Base-by-base conservation (phyloP, 2,329 filamentous ascomycete genomes). In the Paecilomyces dactylethromorphus region DNA sequence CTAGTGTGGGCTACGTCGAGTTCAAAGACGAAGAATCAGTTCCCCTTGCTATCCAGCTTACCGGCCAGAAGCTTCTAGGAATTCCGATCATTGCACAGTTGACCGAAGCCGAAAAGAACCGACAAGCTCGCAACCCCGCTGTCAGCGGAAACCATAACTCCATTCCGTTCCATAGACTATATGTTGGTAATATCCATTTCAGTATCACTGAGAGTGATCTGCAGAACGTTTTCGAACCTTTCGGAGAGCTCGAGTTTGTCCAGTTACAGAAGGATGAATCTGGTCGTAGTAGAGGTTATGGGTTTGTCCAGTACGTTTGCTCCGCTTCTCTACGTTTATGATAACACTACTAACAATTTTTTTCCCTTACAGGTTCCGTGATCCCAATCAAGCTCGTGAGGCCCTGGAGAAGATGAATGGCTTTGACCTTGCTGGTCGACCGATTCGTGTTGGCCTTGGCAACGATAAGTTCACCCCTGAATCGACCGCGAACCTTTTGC, bases 391-490 rank as follows among this genome's bases (percentile, higher is more conserved):
- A 76, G 94, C 94, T 71, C 91, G 93, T 72, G 91, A 96, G 75
- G 95, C 94, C 62, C 82, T 99, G 64, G 92, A 97, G 76, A 96
- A 97, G 79, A 97, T 99, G 93, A 99, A 99, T 78, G 92, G 93
- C 64, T 99, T 97, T 79, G 94, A 97, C 78, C 87, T 99, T 68
- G 94, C 94, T 70, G 92, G 92, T 77, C 92, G 94, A 74, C 92
- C 92, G 64, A 97, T 99, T 75, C 92, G 94, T 74, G 95, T 99
- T 76, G 94, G 94, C 77, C 91, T 99, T 81, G 94, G 94, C 78
- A 99, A 97, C 81, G 94, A 99, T 90, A 97, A 97, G 86, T 97
- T 97, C 79, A 97, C 92, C 78, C 90, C 92, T 71, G 94, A 97
- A 80, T 94, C 92, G 78, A 96, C 91, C 77, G 89, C 91, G 75